Base-by-base conservation (phyloP, 2,329 filamentous ascomycete genomes). In the Calonectria multiphialidica region DNA sequence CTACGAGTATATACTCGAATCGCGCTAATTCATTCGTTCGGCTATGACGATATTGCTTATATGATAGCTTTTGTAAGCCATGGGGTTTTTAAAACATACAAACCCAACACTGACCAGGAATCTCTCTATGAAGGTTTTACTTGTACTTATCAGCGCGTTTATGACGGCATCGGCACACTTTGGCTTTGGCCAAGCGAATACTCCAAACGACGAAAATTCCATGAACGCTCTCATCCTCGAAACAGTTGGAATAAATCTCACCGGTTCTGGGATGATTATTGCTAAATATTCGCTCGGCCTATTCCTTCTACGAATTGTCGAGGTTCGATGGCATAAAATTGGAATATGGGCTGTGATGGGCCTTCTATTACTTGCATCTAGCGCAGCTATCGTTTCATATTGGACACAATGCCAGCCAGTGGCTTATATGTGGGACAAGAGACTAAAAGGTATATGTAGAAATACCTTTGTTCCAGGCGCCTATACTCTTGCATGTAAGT, bases 271-370 rank as follows among this genome's bases (percentile, higher is more conserved):
- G n/a, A 85, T 83, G 77, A 80, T 80, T 5, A 75, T 80, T 40
- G 81, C 83, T 1, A 85, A 85, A 63, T 64, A 74, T 30, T 83
- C 83, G 0, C 74, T 85, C 3, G 82, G 81, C 1, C 76, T 83
- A 18, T 85, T 85, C 68, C 71, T 85, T 16, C 70, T 83, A 3
- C 79, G 83, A 4, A 75, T 85, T 37, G 81, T 84, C 18, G 75
- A 75, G 13, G 70, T 72, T 21, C 57, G 37, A 8, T 82, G 80
- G 80, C 81, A 84, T 70, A 79, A 77, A 23, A 50, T 83, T 2
- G 74, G 72, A 3, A 82, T 85, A 47, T 84, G 80, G 80, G 47
- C 74, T 9, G 72, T 78, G 2, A 73, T 82, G 64, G 63, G 50
- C 9, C 21, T 30, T 12, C 57, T 73, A 7, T 44, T 70, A 25